These are phyloP conservation scores for Margaritispora aquatica DNA, from an alignment of 495 filamentous ascomycete genomes.

Conservation along the genomic window DNA sequence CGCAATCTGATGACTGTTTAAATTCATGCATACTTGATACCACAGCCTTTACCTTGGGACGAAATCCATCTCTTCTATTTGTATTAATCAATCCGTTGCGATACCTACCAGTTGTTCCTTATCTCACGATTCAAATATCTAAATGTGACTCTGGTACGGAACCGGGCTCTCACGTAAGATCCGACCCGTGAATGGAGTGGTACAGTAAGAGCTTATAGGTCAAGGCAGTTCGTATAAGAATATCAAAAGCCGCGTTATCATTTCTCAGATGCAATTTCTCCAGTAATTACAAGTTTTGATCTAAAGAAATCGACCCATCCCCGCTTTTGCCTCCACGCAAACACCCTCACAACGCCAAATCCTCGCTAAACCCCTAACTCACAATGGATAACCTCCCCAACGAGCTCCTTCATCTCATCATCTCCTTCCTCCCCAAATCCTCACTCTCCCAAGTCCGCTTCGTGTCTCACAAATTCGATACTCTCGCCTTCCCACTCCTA, in stretches of 20 bases:
- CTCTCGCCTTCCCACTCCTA: slow-evolving; percentile 3
- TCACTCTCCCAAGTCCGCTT: slow-evolving; percentile 4
- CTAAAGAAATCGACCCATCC: too few relatives aligned
- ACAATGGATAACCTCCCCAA: slow-evolving; percentile 6
- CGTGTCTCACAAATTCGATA: slow-evolving; percentile 1
- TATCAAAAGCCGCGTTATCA: too few relatives aligned
- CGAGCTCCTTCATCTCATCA: slow-evolving; percentile 6
- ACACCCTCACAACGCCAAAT: neutral
- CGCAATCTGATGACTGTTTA: neutral
- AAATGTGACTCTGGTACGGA: too few relatives aligned
- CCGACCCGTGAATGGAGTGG: too few relatives aligned
- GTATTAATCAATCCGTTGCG: neutral
- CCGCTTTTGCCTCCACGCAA: neutral
- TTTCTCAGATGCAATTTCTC: too few relatives aligned
- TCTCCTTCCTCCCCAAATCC: slow-evolving; percentile 6
- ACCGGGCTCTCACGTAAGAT: too few relatives aligned
- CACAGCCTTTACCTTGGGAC: neutral
- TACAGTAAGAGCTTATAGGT: too few relatives aligned
- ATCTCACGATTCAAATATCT: too few relatives aligned
- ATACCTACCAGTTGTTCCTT: too few relatives aligned
- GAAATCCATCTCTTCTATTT: neutral
- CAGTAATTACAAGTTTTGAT: too few relatives aligned
- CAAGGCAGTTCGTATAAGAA: too few relatives aligned
- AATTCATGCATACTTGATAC: neutral
- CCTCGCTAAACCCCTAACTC: too few relatives aligned